phyloP scores from a whole-genome alignment of 805 yeast species.

The Nematodospora valgi region DNA sequence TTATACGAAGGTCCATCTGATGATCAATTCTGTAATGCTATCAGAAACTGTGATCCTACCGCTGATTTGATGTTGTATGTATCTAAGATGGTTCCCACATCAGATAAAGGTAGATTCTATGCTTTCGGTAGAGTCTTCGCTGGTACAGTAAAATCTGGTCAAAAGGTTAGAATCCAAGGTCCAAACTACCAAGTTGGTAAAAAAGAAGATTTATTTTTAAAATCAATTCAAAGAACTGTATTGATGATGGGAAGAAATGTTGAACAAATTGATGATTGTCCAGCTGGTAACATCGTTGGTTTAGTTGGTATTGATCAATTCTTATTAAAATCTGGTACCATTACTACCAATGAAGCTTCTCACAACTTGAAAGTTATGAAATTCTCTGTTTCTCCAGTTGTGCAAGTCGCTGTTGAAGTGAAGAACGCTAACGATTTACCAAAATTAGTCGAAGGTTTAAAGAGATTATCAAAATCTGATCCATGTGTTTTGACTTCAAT shows the following conservation, averaged over 20 bases:
- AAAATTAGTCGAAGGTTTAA: conserved; percentile 99
- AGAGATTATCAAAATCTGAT: conserved; percentile 99
- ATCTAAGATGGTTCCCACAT: conserved; percentile 99
- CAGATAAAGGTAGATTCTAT: conserved; percentile 99
- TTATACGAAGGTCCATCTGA: conserved; percentile 98
- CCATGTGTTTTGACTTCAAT: conserved; percentile 93
- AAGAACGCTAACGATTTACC: conserved; percentile 99
- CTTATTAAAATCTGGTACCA: conserved; percentile 98
- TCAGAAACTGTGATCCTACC: conserved; percentile 97
- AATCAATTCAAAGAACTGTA: conserved; percentile 98
- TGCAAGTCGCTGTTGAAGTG: conserved; percentile 98
- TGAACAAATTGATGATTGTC: conserved; percentile 98
- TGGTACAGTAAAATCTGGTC: conserved; percentile 98
- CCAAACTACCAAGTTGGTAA: conserved; percentile 99
- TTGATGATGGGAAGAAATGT: conserved; percentile 99
- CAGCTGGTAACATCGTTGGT: conserved; percentile 99
- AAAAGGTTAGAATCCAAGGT: conserved; percentile 99
- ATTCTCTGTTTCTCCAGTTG: conserved; percentile 99
- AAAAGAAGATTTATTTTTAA: conserved; percentile 95
- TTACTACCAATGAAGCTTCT: conserved; percentile 93
- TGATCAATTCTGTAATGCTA: conserved; percentile 86
- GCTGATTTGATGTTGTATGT: conserved; percentile 99
- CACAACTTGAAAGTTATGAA: conserved; percentile 99
- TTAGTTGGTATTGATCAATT: conserved; percentile 99
- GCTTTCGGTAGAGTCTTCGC: conserved; percentile 99